These are phyloP conservation scores for Elaphomyces granulatus DNA, from an alignment of 495 filamentous ascomycete genomes.

Conservation along the genomic window DNA sequence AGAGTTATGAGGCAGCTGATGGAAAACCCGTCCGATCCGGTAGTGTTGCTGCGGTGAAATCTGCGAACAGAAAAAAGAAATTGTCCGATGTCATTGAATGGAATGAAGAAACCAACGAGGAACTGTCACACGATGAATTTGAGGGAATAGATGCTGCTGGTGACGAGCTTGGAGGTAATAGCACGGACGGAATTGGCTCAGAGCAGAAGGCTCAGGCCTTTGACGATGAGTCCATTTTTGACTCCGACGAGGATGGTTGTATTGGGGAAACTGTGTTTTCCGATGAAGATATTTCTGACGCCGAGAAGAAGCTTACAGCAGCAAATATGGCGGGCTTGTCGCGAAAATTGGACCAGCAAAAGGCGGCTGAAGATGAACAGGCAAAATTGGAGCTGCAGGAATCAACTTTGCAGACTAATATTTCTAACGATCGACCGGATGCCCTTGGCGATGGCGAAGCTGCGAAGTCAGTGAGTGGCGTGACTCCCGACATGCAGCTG, in stretches of 20 bases:
- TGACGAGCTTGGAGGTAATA: conserved; percentile 11
- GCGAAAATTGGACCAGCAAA: conserved; percentile 57
- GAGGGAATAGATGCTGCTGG: conserved; percentile 38
- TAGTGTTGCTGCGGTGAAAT: conserved; percentile 19
- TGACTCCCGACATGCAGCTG: conserved; percentile 81
- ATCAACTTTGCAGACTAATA: conserved; percentile 87
- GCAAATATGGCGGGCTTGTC: conserved; percentile 93
- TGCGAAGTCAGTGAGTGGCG: conserved; percentile 35
- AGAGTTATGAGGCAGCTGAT: conserved; percentile 32
- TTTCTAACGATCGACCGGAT: conserved; percentile 62
- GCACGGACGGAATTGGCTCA: conserved; percentile 37
- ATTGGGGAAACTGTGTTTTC: conserved; percentile 63
- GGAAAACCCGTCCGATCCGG: conserved; percentile 9
- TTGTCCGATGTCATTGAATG: conserved; percentile 9
- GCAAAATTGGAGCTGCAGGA: conserved; percentile 54
- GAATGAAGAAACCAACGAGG: conserved; percentile 15
- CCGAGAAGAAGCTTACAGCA: conserved; percentile 81
- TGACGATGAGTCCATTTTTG: conserved; percentile 51
- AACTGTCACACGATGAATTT: conserved; percentile 35
- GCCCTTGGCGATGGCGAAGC: conserved; percentile 46
- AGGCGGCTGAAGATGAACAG: conserved; percentile 57
- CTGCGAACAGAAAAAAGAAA: conserved; percentile 24
- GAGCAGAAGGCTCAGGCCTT: conserved; percentile 41
- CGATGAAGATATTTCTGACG: conserved; percentile 80
- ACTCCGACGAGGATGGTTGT: conserved; percentile 54